phyloP scores from a whole-genome alignment of 768 basidiomycete species.

The Strobilomyces echinocephalus region DNA sequence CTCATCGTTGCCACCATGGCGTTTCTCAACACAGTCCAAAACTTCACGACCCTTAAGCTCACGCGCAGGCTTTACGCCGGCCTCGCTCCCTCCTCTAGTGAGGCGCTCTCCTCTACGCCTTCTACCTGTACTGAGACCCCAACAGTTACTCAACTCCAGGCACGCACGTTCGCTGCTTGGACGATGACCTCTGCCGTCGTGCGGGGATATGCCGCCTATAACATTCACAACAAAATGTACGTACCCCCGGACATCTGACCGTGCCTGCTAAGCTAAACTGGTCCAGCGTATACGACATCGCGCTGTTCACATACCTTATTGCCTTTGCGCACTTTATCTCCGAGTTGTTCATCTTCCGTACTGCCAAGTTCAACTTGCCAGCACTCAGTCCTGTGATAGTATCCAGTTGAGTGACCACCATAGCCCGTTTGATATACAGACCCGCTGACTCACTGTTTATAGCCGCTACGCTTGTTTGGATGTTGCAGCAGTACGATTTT shows the following conservation, averaged over 20 bases:
- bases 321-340: conserved; percentile 87
- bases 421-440: conserved; percentile 28
- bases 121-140: neutral
- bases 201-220: conserved; percentile 83
- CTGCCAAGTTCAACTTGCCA: conserved; percentile 56
- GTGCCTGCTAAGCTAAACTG: conserved; percentile 12
- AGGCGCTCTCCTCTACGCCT: neutral
- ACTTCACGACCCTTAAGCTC: conserved; percentile 69
- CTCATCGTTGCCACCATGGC: conserved; percentile 73
- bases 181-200: conserved; percentile 82
- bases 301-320: conserved; percentile 82
- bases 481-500: conserved; percentile 77
- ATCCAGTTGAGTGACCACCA: conserved; percentile 52
- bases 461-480: conserved; percentile 78
- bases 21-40: conserved; percentile 83
- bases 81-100: conserved; percentile 39
- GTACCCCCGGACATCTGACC: conserved; percentile 20
- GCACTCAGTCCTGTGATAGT: conserved; percentile 77
- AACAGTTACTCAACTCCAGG: conserved; percentile 80
- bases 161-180: conserved; percentile 89
- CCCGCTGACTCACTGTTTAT: conserved; percentile 12
- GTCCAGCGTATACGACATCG: conserved; percentile 83
- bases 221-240: conserved; percentile 78
- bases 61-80: conserved; percentile 72
- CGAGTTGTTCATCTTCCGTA: conserved; percentile 79